Conservation (phyloP, 108 stramenopile genomes). For the Discostella pseudostelligera region DNA sequence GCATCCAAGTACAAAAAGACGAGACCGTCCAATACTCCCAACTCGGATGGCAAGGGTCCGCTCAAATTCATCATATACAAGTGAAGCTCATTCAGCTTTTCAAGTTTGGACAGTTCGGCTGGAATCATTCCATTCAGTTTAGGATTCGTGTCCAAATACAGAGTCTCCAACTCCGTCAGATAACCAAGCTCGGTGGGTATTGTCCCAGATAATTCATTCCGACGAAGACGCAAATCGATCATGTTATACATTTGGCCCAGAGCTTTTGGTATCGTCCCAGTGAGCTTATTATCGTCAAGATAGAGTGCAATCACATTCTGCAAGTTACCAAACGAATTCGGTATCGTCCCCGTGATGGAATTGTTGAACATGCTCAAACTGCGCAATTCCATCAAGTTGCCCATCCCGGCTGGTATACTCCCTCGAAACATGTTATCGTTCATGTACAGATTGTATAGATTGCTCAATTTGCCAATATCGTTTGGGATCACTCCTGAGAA, state of each 20-base stretch:
- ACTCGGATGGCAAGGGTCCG: conserved; percentile 65
- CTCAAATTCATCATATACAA: conserved; percentile 48
- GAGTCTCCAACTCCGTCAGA: conserved; percentile 30
- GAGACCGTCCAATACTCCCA: conserved; percentile 47
- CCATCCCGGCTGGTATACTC: conserved; percentile 52
- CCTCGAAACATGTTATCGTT: conserved; percentile 55
- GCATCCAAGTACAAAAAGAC: conserved; percentile 36
- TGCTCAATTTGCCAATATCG: conserved; percentile 28
- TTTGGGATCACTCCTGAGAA: conserved; percentile 22
- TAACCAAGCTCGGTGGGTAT: conserved; percentile 39
- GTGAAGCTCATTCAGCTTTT: conserved; percentile 37
- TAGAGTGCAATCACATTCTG: conserved; percentile 44
- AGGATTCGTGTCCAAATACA: conserved; percentile 39
- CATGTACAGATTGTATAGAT: conserved; percentile 38
- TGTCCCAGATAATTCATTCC: conserved; percentile 31
- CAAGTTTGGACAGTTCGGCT: conserved; percentile 44
- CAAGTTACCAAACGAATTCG: conserved; percentile 33
- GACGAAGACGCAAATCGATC: conserved; percentile 37
- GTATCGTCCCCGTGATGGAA: conserved; percentile 31
- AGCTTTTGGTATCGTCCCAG: conserved; percentile 55
- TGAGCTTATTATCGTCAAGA: conserved; percentile 50
- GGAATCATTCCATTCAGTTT: conserved; percentile 63
- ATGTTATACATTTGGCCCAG: conserved; percentile 42
- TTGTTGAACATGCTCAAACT: conserved; percentile 40
- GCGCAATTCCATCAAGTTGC: conserved; percentile 36